A percentile compares a stretch with the other conserved stretches of the same genome.
Evolutionary conservation across 2,329 filamentous ascomycete species (phyloP).

Genomic region (Lecanosticta acicola): DNA sequence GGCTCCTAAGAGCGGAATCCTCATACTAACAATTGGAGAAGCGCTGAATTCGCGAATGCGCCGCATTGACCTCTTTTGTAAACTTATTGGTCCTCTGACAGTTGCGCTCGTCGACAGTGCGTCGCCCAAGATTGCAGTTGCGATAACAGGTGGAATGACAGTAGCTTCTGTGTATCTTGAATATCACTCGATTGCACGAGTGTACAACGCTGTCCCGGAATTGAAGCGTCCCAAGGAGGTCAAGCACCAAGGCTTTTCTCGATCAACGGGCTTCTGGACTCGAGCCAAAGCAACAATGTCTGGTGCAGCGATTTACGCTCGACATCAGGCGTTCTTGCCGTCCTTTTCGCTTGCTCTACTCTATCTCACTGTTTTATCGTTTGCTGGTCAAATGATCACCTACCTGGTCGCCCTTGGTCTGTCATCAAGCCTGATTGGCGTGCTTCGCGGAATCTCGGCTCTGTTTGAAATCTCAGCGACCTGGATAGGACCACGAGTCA

Average conservation of each 20-base stretch:
- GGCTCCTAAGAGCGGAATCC: not conserved
- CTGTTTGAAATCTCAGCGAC: conserved; percentile 57
- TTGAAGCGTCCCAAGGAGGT: conserved; percentile 15
- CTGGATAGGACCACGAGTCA: conserved; percentile 53
- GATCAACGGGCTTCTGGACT: not conserved
- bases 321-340: conserved; percentile 53
- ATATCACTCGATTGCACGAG: conserved; percentile 49
- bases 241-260: not conserved
- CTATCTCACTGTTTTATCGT: conserved; percentile 57
- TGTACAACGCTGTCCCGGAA: conserved; percentile 31
- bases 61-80: conserved; percentile 55
- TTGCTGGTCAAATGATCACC: conserved; percentile 59
- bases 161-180: conserved; percentile 45
- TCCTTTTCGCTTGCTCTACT: conserved; percentile 56
- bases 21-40: conserved; percentile 6
- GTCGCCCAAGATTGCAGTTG: conserved; percentile 47
- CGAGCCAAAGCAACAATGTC: conserved; percentile 12
- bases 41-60: conserved; percentile 55
- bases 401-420: conserved; percentile 54
- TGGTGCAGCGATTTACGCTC: conserved; percentile 41
- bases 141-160: conserved; percentile 48
- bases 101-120: conserved; percentile 47
- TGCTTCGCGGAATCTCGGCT: conserved; percentile 50
- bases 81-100: conserved; percentile 49
- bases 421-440: conserved; percentile 48